These are phyloP conservation scores for Cladorrhinum sp. DNA, from an alignment of 2,329 filamentous ascomycete species.

Conservation along the genomic window DNA sequence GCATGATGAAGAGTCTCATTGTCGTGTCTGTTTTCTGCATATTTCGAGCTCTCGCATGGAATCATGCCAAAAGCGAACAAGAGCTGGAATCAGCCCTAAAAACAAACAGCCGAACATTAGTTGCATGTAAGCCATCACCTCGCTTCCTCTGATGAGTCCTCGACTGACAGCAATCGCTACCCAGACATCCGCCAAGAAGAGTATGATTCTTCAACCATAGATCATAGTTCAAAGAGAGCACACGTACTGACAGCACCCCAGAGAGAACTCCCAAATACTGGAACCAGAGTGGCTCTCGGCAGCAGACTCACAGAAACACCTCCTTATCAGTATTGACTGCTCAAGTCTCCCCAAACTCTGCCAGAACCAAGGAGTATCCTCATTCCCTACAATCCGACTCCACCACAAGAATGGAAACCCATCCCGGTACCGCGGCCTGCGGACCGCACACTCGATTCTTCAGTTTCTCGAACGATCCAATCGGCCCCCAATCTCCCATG, in stretches of 20 bases:
- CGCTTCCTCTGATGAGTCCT: slow-evolving; percentile 3
- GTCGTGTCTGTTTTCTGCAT: background rate
- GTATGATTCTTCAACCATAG: background rate
- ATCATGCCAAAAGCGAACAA: slow-evolving; percentile 18
- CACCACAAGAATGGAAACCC: slow-evolving; percentile 36
- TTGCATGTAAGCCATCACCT: slow-evolving; percentile 34
- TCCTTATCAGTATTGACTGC: slow-evolving; percentile 42
- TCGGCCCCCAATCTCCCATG: slow-evolving; percentile 29
- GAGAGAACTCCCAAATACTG: slow-evolving; percentile 33
- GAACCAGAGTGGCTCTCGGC: slow-evolving; percentile 37
- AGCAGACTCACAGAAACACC: slow-evolving; percentile 21
- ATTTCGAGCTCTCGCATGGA: slow-evolving; percentile 22
- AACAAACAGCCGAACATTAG: slow-evolving; percentile 26
- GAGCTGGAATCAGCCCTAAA: slow-evolving; percentile 10
- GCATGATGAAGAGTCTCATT: background rate
- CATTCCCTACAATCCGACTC: slow-evolving; percentile 46
- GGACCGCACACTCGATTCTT: slow-evolving; percentile 35
- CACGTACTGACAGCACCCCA: slow-evolving; percentile 15
- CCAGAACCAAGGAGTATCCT: slow-evolving; percentile 39
- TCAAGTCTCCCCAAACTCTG: slow-evolving; percentile 37
- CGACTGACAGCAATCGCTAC: background rate
- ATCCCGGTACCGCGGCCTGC: slow-evolving; percentile 43
- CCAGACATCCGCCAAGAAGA: slow-evolving; percentile 14
- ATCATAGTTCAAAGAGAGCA: slow-evolving; percentile 11
- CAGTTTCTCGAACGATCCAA: slow-evolving; percentile 31